Conservation (phyloP, 2,329 filamentous ascomycete species). For the Neoarthrinium moseri region DNA sequence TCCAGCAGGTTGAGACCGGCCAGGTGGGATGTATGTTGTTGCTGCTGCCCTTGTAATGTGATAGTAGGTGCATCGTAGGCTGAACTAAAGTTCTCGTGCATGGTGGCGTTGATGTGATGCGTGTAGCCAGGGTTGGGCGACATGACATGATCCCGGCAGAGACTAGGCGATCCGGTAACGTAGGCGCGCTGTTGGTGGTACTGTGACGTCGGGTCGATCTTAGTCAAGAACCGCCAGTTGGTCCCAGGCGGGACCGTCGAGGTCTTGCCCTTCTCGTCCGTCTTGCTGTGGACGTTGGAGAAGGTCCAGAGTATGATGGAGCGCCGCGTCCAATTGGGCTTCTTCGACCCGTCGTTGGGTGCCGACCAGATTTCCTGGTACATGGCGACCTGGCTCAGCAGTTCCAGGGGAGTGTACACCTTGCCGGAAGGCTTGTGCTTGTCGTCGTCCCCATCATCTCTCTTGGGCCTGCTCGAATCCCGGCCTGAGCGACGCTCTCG, state of each 20-base stretch:
- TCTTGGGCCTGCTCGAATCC: constrained; percentile 5
- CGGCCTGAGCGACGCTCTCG: constrained; percentile 19
- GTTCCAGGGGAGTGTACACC: constrained; percentile 35
- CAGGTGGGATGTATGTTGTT: constrained; percentile 15
- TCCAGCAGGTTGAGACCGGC: constrained; percentile 41
- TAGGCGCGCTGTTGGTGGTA: constrained; percentile 52
- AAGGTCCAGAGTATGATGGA: constrained; percentile 65
- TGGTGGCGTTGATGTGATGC: constrained; percentile 52
- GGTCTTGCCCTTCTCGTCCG: constrained; percentile 38
- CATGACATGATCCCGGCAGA: constrained; percentile 47
- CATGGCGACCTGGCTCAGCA: constrained; percentile 63
- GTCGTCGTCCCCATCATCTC: constrained; percentile 33
- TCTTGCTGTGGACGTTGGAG: constrained; percentile 47
- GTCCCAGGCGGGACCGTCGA: constrained; percentile 53
- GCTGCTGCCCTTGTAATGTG: constrained; percentile 19
- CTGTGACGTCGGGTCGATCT: constrained; percentile 58
- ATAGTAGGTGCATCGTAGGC: constrained; percentile 40
- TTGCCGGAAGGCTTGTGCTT: constrained; percentile 10
- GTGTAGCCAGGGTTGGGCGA: constrained; percentile 50
- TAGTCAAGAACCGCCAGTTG: constrained; percentile 61
- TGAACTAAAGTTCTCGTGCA: constrained; percentile 56
- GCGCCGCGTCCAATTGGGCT: constrained; percentile 51
- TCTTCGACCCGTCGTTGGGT: constrained; percentile 34
- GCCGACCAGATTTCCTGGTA: constrained; percentile 65
- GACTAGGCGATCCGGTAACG: constrained; percentile 31